Evolutionary conservation across 192 early-diverging fungal genomes (phyloP).

Genomic region (Podila minutissima): DNA sequence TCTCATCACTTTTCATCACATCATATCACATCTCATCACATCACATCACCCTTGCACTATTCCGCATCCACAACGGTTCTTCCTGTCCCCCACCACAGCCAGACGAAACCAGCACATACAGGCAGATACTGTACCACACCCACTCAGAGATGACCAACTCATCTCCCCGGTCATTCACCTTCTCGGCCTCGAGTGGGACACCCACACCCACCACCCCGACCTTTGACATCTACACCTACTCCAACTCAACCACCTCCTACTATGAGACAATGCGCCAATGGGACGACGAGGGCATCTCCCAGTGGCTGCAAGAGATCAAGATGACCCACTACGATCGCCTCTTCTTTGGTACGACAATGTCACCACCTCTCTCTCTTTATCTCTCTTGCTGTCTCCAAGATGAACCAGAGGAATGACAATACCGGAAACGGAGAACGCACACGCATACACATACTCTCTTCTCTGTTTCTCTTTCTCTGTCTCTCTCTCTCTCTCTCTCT

Average conservation of each 20-base stretch:
- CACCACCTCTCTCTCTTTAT: not conserved
- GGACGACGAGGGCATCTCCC: conserved; percentile 40
- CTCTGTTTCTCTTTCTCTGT: no score
- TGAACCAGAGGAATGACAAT: no score
- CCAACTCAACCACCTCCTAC: conserved; percentile 29
- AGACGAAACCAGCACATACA: not conserved
- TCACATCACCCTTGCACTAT: not conserved
- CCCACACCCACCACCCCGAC: conserved; percentile 49
- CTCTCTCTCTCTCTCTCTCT: not conserved
- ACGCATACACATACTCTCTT: not conserved
- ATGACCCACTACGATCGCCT: conserved; percentile 42
- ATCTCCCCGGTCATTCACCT: conserved; percentile 50
- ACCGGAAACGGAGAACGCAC: no score
- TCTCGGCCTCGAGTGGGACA: conserved; percentile 51
- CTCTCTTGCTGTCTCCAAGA: no score
- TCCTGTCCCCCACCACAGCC: not conserved
- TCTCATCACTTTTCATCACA: no score
- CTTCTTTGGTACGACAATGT: conserved; percentile 24
- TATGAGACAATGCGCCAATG: conserved; percentile 43
- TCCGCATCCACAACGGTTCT: not conserved
- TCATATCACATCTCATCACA: not conserved
- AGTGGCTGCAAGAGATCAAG: conserved; percentile 47
- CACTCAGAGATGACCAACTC: conserved; percentile 33
- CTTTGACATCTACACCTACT: conserved; percentile 39
- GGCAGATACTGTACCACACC: not conserved